Base-by-base conservation (phyloP, 2,329 filamentous ascomycete species). In the Epichloe hybrida region DNA sequence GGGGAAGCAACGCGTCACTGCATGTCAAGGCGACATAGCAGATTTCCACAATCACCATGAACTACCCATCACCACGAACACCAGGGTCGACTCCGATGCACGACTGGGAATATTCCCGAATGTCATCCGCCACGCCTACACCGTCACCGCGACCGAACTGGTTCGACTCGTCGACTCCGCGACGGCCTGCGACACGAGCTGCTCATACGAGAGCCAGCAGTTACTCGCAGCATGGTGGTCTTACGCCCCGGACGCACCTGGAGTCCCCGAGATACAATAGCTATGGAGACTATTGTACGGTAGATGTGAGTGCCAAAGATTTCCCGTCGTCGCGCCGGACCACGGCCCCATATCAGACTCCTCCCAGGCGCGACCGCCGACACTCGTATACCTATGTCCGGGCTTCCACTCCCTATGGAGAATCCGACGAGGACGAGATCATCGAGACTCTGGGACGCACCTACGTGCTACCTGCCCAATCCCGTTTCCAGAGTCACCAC, bases 351-450 rank as follows among this genome's bases (percentile, higher is more conserved):
- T 63, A 58, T 58, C 60, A 62, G 56, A 57, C 59, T 54, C 55
- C 56, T 48, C 55, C 63, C 61, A 70, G 67, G 69, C 73, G 69
- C 67, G 74, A 78, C 65, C 75, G 76, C 61, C 75, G 74, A 63
- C 70, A 67, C 68, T 79, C 77, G 57, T 76, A 72, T 68, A 73
- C 74, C 69, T 74, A 77, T 70, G 72, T 75, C 70, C 76, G 75
- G 72, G 66, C 75, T 72, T 74, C 76, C 63, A 73, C 74, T 59
- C 70, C 70, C 55, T 72, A 75, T 73, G 77, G 76, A 72, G 77
- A 80, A 68, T 80, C 77, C 69, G 77, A 81, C 74, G 77, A 80
- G 73, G 77, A 80, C 71, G 76, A 80, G 68, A 65, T 73, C 55
- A 68, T 79, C 67, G 73, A 79, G 66, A 66, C 74, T 62, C 62